These are phyloP conservation scores for Rhodotorula mucilaginosa DNA, from an alignment of 1,284 basidiomycete genomes.

Conservation along the genomic window DNA sequence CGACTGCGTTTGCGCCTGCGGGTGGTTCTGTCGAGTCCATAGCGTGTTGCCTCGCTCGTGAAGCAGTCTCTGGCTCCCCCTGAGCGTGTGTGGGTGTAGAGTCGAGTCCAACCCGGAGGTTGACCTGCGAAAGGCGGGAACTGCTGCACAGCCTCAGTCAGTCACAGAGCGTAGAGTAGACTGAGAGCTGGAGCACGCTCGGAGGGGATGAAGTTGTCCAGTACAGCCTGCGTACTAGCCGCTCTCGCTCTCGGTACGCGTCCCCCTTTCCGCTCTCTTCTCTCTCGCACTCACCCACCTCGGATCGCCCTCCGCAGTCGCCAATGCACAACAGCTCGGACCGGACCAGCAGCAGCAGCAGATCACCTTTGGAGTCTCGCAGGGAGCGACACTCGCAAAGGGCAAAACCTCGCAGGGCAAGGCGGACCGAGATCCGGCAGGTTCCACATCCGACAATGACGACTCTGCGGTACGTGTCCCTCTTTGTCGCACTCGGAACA, in stretches of 20 bases:
- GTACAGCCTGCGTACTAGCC: not conserved
- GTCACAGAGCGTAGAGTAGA: not conserved
- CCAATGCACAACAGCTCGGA: not conserved
- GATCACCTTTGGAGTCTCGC: conserved; percentile 10
- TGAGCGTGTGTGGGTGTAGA: no score
- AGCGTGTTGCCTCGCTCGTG: no score
- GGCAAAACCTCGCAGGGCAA: no score
- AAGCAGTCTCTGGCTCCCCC: not conserved
- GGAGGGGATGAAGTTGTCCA: not conserved
- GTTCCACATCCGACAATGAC: not conserved
- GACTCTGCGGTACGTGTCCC: not conserved
- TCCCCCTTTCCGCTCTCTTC: not conserved
- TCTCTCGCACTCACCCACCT: not conserved
- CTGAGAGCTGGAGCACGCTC: not conserved
- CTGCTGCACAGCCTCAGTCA: not conserved
- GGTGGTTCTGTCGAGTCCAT: conserved; percentile 29
- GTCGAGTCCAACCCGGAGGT: no score
- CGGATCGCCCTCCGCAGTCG: conserved; percentile 1
- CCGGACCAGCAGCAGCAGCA: not conserved
- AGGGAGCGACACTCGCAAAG: not conserved
- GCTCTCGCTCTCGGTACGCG: not conserved
- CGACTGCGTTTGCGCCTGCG: conserved; percentile 13
- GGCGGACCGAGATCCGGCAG: not conserved
- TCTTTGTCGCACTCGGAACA: no score
- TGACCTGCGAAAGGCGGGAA: no score